Evolutionary conservation across 306 rosid genomes (phyloP), one percentile per base, ranked within the genome.

Genomic region (Vigna mungo): DNA sequence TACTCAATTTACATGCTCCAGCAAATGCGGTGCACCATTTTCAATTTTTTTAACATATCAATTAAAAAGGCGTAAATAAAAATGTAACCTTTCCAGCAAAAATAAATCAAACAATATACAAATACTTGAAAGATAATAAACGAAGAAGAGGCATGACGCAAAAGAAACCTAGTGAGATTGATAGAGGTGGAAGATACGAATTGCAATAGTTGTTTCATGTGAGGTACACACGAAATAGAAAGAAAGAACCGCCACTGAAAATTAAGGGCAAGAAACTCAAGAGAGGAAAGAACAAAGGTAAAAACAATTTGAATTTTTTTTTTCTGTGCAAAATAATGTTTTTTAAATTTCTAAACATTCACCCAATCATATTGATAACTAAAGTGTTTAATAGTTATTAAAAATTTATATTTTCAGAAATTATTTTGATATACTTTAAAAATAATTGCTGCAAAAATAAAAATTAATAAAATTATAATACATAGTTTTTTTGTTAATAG

Each of bases 141-240:
- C 36, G 52, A 4, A 56, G 32, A 47, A 56, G 32, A 47, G 53
- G n/a, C 18, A 21, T 3, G 43, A 47, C 20, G 48, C 7, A 84
- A 85, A 16, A 44, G 51, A 77, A 82, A 82, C 98, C 96, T 87
- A 69, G 83, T 55, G 71, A 80, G 68, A 75, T 78, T 70, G 37
- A 75, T 10, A 44, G 85, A 79, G 62, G 3, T 68, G 64, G 71
- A 72, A 72, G 84, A 83, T 67, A 84, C 82, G 18, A 85, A 76
- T 67, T 79, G 93, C 62, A 89, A 54, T 37, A 89, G 34, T 68
- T 84, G 94, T 39, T 77, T 87, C 97, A 93, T 71, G 37, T 37
- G 63, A 37, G 55, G 58, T 64, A 43, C 49, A 68, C 81, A 68
- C 62, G 63, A 56, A 65, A 77, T 15, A 27, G 27, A 72, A 78